Percentiles rank a stretch among this genome's conserved stretches.
These are phyloP conservation scores for Typha latifolia DNA, from an alignment of 176 grass and related monocot genomes.

Conservation along the genomic window DNA sequence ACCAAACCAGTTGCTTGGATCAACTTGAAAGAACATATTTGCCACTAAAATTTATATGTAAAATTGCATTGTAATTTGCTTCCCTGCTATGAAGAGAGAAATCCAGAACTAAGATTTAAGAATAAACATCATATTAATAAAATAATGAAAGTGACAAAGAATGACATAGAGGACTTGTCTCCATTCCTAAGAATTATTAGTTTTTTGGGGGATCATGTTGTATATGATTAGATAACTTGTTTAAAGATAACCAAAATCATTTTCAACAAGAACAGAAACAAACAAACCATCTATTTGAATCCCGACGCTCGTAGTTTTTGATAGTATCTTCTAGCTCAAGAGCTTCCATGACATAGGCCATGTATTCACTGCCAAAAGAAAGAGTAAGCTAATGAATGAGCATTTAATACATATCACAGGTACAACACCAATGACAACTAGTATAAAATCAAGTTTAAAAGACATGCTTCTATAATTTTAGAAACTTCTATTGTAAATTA, in stretches of 20 bases:
- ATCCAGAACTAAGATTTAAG: too few relatives aligned
- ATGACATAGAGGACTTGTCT: too few relatives aligned
- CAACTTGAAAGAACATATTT: background rate
- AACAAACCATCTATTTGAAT: constrained; percentile 95
- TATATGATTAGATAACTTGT: background rate
- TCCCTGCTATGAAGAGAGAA: too few relatives aligned
- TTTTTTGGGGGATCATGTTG: too few relatives aligned
- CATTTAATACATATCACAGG: background rate
- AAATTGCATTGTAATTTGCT: background rate
- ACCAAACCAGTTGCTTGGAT: background rate
- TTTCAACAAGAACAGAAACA: constrained; percentile 9
- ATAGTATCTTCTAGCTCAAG: constrained; percentile 93
- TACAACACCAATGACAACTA: background rate
- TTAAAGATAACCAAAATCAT: background rate
- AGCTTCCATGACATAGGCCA: constrained; percentile 89
- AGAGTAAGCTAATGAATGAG: constrained; percentile 11
- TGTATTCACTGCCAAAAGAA: constrained; percentile 79
- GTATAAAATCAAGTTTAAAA: background rate
- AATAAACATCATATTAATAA: too few relatives aligned
- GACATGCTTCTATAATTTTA: too few relatives aligned
- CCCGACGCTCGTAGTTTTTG: constrained; percentile 83
- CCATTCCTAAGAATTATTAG: too few relatives aligned
- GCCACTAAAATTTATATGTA: background rate
- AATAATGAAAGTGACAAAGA: too few relatives aligned
- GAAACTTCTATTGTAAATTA: too few relatives aligned